Percentiles rank a stretch among this genome's conserved stretches.
phyloP scores from a whole-genome alignment of 805 yeast species.

The Naumovozyma castellii region DNA sequence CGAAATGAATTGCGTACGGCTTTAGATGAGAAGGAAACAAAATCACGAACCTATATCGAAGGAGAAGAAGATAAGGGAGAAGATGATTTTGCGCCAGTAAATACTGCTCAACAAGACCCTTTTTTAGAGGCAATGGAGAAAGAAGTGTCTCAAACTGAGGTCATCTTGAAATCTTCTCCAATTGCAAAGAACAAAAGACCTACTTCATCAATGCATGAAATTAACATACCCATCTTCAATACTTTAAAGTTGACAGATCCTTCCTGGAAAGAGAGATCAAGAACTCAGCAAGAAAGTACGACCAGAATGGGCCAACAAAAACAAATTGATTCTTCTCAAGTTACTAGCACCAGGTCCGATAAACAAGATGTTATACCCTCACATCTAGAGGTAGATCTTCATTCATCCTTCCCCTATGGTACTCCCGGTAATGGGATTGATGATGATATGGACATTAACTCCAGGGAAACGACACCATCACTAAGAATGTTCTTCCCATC shows the following conservation, averaged over 20 bases:
- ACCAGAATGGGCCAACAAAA: no score
- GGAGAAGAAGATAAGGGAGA: no score
- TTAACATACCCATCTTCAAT: slow-evolving; percentile 19
- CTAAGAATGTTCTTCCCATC: slow-evolving; percentile 14
- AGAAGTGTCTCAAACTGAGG: neutral
- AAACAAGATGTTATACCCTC: no score
- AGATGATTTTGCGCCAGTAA: slow-evolving; percentile 7
- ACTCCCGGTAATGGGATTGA: neutral
- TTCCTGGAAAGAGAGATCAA: neutral
- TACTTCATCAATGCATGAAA: slow-evolving; percentile 1
- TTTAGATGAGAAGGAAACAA: no score
- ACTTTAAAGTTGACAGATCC: slow-evolving; percentile 7
- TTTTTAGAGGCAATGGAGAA: neutral
- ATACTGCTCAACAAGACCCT: slow-evolving; percentile 3
- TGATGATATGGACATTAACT: neutral
- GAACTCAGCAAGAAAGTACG: neutral
- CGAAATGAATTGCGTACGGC: no score
- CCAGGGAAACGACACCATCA: slow-evolving; percentile 8
- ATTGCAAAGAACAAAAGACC: neutral
- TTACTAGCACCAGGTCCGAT: no score
- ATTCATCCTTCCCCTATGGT: neutral
- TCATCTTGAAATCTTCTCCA: neutral
- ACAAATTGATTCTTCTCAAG: no score
- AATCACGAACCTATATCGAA: no score
- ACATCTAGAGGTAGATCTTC: neutral